Evolutionary conservation across 2,329 filamentous ascomycete species (phyloP).

Genomic region (Dactylonectria estremocensis): DNA sequence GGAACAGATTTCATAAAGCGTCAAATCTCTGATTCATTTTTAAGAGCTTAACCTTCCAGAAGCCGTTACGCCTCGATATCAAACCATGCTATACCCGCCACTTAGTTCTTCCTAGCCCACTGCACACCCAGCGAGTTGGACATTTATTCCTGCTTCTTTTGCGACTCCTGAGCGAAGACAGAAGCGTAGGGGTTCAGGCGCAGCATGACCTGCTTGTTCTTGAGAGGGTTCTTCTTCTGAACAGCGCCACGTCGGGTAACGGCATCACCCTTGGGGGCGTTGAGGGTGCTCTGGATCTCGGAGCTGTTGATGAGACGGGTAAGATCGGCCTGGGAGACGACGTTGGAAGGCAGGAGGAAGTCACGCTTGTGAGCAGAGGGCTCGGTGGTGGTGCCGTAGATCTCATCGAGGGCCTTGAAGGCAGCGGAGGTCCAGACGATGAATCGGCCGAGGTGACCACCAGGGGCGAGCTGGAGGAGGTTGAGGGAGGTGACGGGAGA

Average conservation of each 20-base stretch:
- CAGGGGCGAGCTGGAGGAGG: constrained; percentile 98
- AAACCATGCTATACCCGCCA: constrained; percentile 53
- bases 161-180: constrained; percentile 82
- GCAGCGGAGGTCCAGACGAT: constrained; percentile 98
- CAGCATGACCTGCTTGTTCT: constrained; percentile 98
- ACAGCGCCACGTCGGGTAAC: constrained; percentile 90
- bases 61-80: constrained; percentile 57
- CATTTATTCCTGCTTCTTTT: constrained; percentile 59
- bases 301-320: constrained; percentile 99
- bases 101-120: constrained; percentile 48
- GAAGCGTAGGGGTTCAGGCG: constrained; percentile 98
- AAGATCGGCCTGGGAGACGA: constrained; percentile 95
- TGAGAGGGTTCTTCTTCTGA: constrained; percentile 99
- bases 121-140: constrained; percentile 58
- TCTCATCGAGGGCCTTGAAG: constrained; percentile 95
- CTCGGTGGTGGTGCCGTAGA: constrained; percentile 95
- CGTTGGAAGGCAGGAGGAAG: constrained; percentile 94
- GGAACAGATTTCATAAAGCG: constrained; percentile 48
- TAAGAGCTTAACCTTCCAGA: constrained; percentile 55
- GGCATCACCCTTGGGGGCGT: constrained; percentile 90
- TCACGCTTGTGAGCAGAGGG: constrained; percentile 97
- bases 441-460: constrained; percentile 99
- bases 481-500: constrained; percentile 94
- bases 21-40: constrained; percentile 55
- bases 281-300: constrained; percentile 96